Evolutionary conservation across 2,329 filamentous ascomycete genomes (phyloP), one percentile per base, ranked within the genome.

Genomic region (Calonectria hawksworthii): DNA sequence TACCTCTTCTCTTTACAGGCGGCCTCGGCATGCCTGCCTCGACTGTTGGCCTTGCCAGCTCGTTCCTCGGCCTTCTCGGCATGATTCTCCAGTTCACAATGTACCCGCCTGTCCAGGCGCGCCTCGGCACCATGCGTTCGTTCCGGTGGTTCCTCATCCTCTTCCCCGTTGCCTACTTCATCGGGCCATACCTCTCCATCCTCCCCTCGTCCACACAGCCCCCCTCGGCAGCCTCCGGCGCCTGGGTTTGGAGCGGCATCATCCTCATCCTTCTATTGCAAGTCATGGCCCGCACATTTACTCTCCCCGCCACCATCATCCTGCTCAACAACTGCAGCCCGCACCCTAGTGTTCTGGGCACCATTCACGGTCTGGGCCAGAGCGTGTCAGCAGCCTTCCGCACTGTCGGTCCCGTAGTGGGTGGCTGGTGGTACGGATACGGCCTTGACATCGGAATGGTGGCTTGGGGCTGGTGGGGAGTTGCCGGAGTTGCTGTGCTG

Each of bases 271-370:
- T 95, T 2, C 87, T 91, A 21, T 82, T 95, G 11, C 94, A 96
- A 81, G 94, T 95, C 21, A 87, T 93, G 5, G 94, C 93, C 0
- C 89, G 94, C 34, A 96, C 94, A 0, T 95, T 96, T 79, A 89
- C 89, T 0, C 83, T 91, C 11, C 90, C 90, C 1, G 89, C 89
- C 4, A 90, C 88, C 80, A 90, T 91, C 44, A 91, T 92, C 71
- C 83, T 92, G 11, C 84, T 92, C 54, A 92, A 92, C 78, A 92
- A 93, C 79, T 90, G 90, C 78, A 90, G 89, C 50, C 91, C 91
- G 0, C 89, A 92, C 77, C 90, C 90, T 0, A 89, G 87, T 61
- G 90, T 92, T 3, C 83, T 92, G 21, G 91, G 90, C 0, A 90
- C 90, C 0, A 88, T 93, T 13, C 90, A 91, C 73, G 89, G 89